A percentile compares a stretch with the other conserved stretches of the same genome.
phyloP scores from a whole-genome alignment of 192 early-diverging fungal species.

The Glomus cerebriforme region DNA sequence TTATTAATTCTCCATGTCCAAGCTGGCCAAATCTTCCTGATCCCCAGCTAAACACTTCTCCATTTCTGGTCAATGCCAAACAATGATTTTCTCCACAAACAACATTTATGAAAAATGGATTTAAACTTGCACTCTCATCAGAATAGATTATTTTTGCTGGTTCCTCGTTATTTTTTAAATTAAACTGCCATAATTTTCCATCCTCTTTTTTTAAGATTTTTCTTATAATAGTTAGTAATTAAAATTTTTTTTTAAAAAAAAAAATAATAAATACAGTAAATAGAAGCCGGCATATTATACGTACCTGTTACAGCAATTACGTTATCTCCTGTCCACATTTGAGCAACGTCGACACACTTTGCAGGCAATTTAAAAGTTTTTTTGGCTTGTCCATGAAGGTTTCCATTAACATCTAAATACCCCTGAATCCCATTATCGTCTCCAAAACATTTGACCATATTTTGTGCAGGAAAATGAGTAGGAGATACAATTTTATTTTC shows the following conservation, averaged over 20 bases:
- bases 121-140: neutral
- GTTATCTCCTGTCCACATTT: slow-evolving; percentile 13
- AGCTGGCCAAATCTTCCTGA: slow-evolving; percentile 46
- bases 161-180: neutral
- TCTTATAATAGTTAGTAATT: neutral
- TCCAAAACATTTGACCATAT: slow-evolving; percentile 11
- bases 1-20: slow-evolving; percentile 38
- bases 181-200: slow-evolving; percentile 13
- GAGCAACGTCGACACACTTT: slow-evolving; percentile 9
- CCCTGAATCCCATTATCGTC: slow-evolving; percentile 14
- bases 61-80: slow-evolving; percentile 31
- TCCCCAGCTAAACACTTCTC: slow-evolving; percentile 45
- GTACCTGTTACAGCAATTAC: slow-evolving; percentile 17
- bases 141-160: neutral
- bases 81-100: slow-evolving; percentile 41
- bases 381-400: neutral
- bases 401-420: slow-evolving; percentile 17
- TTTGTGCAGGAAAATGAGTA: neutral
- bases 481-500: slow-evolving; percentile 1
- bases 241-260: too few species aligned
- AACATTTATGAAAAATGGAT: slow-evolving; percentile 15
- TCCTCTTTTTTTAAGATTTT: neutral
- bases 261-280: too few species aligned
- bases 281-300: neutral
- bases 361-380: neutral